Base-by-base conservation (phyloP, 805 yeast species). In the Suhomyces sp. region DNA sequence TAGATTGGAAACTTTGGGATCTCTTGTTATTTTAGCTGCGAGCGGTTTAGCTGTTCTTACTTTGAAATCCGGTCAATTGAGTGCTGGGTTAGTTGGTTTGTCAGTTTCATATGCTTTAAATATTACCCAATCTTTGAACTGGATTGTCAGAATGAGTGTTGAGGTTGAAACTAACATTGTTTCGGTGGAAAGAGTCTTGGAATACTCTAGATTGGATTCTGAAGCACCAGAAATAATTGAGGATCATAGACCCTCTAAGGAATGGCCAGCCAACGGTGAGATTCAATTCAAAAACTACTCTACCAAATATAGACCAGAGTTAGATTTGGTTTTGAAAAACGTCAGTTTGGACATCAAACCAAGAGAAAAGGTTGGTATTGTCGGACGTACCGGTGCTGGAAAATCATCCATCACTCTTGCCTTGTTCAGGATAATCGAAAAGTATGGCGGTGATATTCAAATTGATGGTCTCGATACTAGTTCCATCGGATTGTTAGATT, bases 111-210 rank as follows among this genome's bases (percentile, higher is more conserved):
- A 94, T 70, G 93, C 99, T 2, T 77, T 94, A 56, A 96, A 90
- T 68, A 81, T 92, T 54, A 94, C 99, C 0, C 97, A 91, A 70
- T 81, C 97, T 0, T 80, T 94, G 70, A 93, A 91, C 69, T 93
- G 97, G 97, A 90, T 94, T 70, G 98, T 94, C 27, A 82, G 99
- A 73, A 93, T 92, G 98, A 89, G 97, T 0, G 99, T 94, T 43
- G 99, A 94, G 61, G 97, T 94, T 44, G 99, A 94, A 70, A 91
- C 97, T 10, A 93, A 91, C 69, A 92, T 94, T 73, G 99, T 94
- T 37, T 88, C 96, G 17, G 97, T 96, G 44, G 99, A 93, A 75
- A 85, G 99, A 72, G 85, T 93, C 49, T 78, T 89, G 69, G 99
- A 93, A 68, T 93, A 92, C 68, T 82, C 96, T 35, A 68, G 73